Conservation (phyloP, 768 basidiomycete genomes). For the Kwoniella shandongensis region DNA sequence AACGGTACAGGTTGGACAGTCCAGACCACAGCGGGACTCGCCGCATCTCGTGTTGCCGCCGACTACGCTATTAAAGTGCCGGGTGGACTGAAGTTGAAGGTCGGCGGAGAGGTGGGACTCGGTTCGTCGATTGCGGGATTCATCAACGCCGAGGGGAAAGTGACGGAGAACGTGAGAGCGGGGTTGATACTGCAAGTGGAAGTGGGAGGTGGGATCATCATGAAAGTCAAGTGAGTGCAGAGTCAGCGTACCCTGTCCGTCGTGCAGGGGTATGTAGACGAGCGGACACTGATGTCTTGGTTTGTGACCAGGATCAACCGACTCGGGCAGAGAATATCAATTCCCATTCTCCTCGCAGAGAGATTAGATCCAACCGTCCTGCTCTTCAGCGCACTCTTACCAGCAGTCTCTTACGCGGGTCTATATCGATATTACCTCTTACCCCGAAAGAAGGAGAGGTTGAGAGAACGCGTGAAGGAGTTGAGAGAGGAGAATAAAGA, state of each 20-base stretch:
- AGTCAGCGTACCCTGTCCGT: not conserved
- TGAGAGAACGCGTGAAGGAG: conserved; percentile 61
- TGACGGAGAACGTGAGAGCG: conserved; percentile 48
- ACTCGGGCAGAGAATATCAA: conserved; percentile 53
- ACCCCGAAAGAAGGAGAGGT: conserved; percentile 45
- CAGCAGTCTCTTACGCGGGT: conserved; percentile 49
- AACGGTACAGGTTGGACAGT: conserved; percentile 51
- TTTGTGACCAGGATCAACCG: conserved; percentile 47
- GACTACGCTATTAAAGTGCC: conserved; percentile 48
- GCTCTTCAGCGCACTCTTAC: conserved; percentile 49
- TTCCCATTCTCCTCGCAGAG: conserved; percentile 52
- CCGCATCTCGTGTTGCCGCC: conserved; percentile 36
- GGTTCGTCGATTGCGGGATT: conserved; percentile 39
- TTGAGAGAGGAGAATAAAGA: conserved; percentile 66
- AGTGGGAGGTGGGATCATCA: conserved; percentile 47
- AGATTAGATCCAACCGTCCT: conserved; percentile 49
- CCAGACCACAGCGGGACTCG: conserved; percentile 44
- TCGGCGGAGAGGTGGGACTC: conserved; percentile 42
- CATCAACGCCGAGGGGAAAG: conserved; percentile 49
- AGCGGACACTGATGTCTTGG: not conserved
- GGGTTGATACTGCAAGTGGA: conserved; percentile 47
- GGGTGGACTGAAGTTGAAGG: conserved; percentile 48
- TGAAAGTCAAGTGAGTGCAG: conserved; percentile 42
- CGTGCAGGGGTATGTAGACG: not conserved
- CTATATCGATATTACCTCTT: conserved; percentile 53